Base-by-base conservation (phyloP, 441 rosid genomes). In the Manihot esculenta region DNA sequence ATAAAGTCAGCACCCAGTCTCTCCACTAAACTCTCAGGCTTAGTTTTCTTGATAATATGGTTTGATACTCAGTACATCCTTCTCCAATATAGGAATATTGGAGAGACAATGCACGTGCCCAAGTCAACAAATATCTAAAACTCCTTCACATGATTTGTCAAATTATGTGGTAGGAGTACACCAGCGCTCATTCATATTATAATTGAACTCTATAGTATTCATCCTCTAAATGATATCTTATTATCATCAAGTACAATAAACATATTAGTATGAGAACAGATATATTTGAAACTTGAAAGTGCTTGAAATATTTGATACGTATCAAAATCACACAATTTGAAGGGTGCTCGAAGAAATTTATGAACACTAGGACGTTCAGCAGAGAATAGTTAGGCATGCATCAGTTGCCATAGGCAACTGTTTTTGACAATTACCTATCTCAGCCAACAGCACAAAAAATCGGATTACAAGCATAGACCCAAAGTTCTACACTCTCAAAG, bases 211-310 rank as follows among this genome's bases (percentile, higher is more conserved):
- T 30, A 30, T 30, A 1, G 4, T 30, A 30, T 30, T 30, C 33
- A 30, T n/a, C 49, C 70, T 66, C 70, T 10, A 51, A 12, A 35
- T 53, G 51, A 51, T 50, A 35, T 20, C 42, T 15, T 8, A 53
- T 48, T 5, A 64, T 20, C 3, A 17, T 26, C 7, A 12, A 44
- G 24, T 55, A 24, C 47, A 55, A 5, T 7, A 53, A 20, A 1
- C 21, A 33, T 33, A 17, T 35, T 60, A 60, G 45, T 3, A 26
- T 35, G 64, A 35, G 45, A 60, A 27, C 1, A 35, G 21, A n/a
- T 20, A 2, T 26, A 21, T 54, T 38, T 67, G 38, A 67, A 53
- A 55, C 11, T 38, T 67, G 38, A 67, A 53, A 55, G 27, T 54
- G 51, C 62, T 44, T 20, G 45, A 45, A n/a, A 45, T 8, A 63